Conservation (phyloP, 1,284 basidiomycete species). For the Ganoderma boninense region DNA sequence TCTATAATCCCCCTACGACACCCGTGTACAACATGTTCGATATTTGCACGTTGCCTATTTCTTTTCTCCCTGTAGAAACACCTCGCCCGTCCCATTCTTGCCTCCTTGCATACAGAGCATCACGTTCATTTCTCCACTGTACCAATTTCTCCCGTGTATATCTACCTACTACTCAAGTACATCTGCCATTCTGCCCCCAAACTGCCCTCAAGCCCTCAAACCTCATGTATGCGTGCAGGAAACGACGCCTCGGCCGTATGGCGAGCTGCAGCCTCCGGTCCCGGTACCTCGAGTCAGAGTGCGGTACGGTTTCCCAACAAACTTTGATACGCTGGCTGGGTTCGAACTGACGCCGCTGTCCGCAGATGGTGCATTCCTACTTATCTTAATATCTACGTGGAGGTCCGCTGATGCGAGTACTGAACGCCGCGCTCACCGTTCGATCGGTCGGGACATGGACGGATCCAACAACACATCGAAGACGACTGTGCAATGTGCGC, state of each 20-base stretch:
- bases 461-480: not conserved
- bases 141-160: slow-evolving; percentile 32
- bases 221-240: slow-evolving; percentile 9
- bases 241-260: not conserved
- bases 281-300: not conserved
- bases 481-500: not conserved
- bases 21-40: slow-evolving; percentile 20
- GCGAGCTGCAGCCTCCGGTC: not conserved
- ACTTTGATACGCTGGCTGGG: not conserved
- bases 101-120: slow-evolving; percentile 7
- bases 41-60: not conserved
- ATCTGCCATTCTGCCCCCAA: not conserved
- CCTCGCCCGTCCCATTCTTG: not conserved
- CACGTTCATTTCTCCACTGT: slow-evolving; percentile 17
- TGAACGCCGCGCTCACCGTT: no score
- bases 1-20: slow-evolving; percentile 17
- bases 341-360: not conserved
- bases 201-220: no score
- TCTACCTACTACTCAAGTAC: not conserved
- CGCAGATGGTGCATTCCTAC: not conserved
- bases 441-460: no score
- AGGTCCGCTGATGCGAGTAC: no score
- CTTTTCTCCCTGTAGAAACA: not conserved
- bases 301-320: not conserved
- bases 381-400: no score